Evolutionary conservation across 768 basidiomycete genomes (phyloP), one percentile per base, ranked within the genome.

Genomic region (Termitomyces sp.): DNA sequence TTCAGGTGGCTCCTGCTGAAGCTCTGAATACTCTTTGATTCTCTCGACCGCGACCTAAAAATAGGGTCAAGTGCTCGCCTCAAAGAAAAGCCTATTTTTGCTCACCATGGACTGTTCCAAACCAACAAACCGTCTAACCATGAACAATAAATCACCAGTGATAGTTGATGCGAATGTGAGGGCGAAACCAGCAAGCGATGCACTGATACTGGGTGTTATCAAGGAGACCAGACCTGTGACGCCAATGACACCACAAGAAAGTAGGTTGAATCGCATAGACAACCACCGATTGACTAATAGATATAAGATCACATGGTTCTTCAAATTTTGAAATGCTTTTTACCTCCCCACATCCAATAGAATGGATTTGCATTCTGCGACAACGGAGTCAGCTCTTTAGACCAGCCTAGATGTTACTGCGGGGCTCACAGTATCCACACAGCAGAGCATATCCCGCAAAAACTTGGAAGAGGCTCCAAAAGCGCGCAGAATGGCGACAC

Each of bases 331-430:
- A 27, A 4, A 12, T 36, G 27, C 39, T 51, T 64, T n/a, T 75
- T 67, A 89, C 86, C 85, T 74, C 85, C 89, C 91, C 90, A 94
- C 81, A 90, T 88, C 94, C 94, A 95, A 66, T 90, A 93, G 68
- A 85, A 89, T 3, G 90, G 90, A 65, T 84, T 90, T 16, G 83
- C 65, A 58, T 79, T 81, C 77, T 80, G 55, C 26, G n/a, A 24
- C 2, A 29, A 54, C 16, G 18, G 20, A 39, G 59, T 59, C 12
- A 54, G 42, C 32, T 27, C 26, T 6, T 5, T 6, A n/a, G 9
- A 32, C 18, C 18, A 2, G 31, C n/a, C n/a, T n/a, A 16, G 5
- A 13, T 14, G 31, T 26, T 7, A 3, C 31, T 34, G 14, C 18
- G 41, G 50, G 39, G 71, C 85, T 61, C 59, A 90, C 88, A 36